These are phyloP conservation scores for Saccharomycopsis synnaedendra DNA, from an alignment of 805 yeast genomes.

Conservation along the genomic window DNA sequence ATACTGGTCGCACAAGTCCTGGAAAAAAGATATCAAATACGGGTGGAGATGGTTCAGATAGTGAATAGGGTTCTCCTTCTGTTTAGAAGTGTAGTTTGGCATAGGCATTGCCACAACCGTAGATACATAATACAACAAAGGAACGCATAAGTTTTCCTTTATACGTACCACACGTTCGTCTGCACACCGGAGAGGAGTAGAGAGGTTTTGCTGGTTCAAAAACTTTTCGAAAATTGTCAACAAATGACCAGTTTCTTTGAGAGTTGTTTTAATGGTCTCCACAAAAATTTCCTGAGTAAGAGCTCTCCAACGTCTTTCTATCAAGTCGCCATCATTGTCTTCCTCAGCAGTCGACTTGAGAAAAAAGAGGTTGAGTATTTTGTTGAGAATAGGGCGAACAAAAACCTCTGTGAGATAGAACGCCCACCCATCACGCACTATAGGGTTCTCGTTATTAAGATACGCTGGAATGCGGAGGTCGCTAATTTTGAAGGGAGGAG, in stretches of 20 bases:
- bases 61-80: conserved; percentile 1
- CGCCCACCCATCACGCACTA: conserved; percentile 15
- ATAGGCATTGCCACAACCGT: conserved; percentile 11
- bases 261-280: conserved; percentile 7
- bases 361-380: conserved; percentile 11
- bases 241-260: conserved; percentile 15
- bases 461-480: conserved; percentile 10
- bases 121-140: conserved; percentile 13
- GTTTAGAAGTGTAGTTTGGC: conserved; percentile 9
- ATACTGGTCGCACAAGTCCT: conserved; percentile 13
- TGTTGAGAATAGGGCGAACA: conserved; percentile 14
- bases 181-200: conserved; percentile 15
- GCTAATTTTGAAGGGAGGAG: conserved; percentile 16
- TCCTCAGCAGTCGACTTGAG: not conserved
- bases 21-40: conserved; percentile 7
- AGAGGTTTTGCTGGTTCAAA: conserved; percentile 11
- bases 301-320: conserved; percentile 9
- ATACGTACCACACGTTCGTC: conserved; percentile 14
- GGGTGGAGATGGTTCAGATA: conserved; percentile 10
- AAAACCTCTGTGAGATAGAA: conserved; percentile 16
- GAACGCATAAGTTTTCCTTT: conserved; percentile 14
- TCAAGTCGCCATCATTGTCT: not conserved
- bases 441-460: conserved; percentile 4
- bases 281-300: conserved; percentile 10
- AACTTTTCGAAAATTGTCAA: conserved; percentile 13